Base-by-base conservation (phyloP, 805 yeast species). In the Barnettozyma sp. region DNA sequence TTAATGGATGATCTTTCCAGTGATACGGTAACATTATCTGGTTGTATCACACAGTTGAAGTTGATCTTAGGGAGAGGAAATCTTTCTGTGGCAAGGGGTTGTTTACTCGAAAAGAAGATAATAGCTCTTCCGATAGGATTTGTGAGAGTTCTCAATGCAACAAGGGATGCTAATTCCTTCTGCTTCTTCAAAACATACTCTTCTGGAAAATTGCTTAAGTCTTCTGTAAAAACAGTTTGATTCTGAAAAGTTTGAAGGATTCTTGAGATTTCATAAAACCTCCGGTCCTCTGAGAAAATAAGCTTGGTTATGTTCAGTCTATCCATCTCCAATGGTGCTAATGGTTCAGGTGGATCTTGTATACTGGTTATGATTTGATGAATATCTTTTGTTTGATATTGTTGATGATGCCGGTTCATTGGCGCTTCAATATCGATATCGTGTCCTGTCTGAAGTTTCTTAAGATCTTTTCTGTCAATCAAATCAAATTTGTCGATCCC, bases 1-100 rank as follows among this genome's bases (percentile, higher is more conserved):
- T 71, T 66, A 9, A 84, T 48, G 0, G 68, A 43, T 3, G 71
- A 76, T 33, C 70, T 72, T 5, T 78, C 79, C 2, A 78, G 56
- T 2, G 78, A 63, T 2, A 85, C 73, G 15, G 76, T 82, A 2
- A 80, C 70, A 61, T 73, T 73, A 30, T 68, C 71, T 0, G 96
- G 94, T 12, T 73, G 59, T 27, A 87, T 71, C 14, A 73, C 45
- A 0, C 85, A 71, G 42, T 70, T 73, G 49, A 84, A 75, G 50
- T 84, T 82, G 59, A 88, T 62, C 39, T 73, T 75, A 0, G 94
- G 88, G 15, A 82, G 76, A 0, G 83, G 82, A 50, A 86, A 82
- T 42, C 80, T 76, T 54, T 90, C 97, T 0, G 97, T 86, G 26
- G 85, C 69, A 36, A 88, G 60, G 1, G 97, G 97, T 35, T 68